These are phyloP conservation scores for Straminergon stramineum DNA, from an alignment of 225 moss, liverwort and hornwort genomes.

Conservation along the genomic window DNA sequence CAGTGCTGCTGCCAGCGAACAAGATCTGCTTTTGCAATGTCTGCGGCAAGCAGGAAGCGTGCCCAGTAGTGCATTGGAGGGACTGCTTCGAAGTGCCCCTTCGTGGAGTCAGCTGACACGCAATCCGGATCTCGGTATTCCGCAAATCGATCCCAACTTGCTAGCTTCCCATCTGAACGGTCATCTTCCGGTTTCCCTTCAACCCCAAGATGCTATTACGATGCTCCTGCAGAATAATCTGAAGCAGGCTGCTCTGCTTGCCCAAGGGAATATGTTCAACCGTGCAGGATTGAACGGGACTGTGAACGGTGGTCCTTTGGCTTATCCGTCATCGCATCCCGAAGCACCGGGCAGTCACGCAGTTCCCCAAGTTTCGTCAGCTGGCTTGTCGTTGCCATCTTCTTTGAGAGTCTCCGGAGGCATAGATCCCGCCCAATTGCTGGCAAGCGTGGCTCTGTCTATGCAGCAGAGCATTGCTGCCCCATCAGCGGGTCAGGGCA, in stretches of 20 bases:
- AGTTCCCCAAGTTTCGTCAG: neutral
- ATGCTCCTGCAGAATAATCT: slow-evolving; percentile 35
- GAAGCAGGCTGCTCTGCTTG: slow-evolving; percentile 38
- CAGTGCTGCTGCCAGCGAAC: slow-evolving; percentile 58
- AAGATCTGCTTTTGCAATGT: slow-evolving; percentile 60
- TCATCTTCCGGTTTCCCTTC: neutral
- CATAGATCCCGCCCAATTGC: slow-evolving; percentile 25
- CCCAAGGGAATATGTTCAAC: slow-evolving; percentile 8
- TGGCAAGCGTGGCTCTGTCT: slow-evolving; percentile 38
- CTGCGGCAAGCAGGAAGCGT: slow-evolving; percentile 38
- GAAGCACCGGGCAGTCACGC: slow-evolving; percentile 12
- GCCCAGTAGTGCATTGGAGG: slow-evolving; percentile 3
- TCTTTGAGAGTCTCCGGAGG: slow-evolving; percentile 21
- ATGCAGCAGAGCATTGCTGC: slow-evolving; percentile 26
- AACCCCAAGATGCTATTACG: slow-evolving; percentile 20
- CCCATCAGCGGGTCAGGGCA: slow-evolving; percentile 14
- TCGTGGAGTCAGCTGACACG: slow-evolving; percentile 31
- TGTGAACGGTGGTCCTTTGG: neutral
- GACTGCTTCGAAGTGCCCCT: slow-evolving; percentile 15
- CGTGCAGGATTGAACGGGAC: slow-evolving; percentile 5
- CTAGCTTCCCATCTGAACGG: slow-evolving; percentile 13
- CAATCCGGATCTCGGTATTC: neutral
- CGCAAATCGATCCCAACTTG: slow-evolving; percentile 2
- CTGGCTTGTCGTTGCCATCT: slow-evolving; percentile 16
- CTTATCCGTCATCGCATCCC: slow-evolving; percentile 6